A percentile compares a stretch with the other conserved stretches of the same genome.
phyloP scores from a whole-genome alignment of 2,329 filamentous ascomycete genomes.

The Anthostomella pinea region DNA sequence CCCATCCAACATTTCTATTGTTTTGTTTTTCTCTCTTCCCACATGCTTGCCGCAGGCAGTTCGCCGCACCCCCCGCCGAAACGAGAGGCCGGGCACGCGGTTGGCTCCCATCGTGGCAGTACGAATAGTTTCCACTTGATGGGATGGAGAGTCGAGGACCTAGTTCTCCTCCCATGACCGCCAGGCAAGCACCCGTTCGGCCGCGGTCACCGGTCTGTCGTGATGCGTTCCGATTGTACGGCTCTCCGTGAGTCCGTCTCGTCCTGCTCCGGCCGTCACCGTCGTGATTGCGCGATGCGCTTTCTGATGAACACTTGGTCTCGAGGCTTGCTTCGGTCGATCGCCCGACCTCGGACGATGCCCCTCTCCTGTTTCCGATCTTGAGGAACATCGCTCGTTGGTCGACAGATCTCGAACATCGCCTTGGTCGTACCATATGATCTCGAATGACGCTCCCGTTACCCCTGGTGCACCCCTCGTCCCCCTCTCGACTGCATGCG shows the following conservation, averaged over 20 bases:
- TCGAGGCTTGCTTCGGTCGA: constrained; percentile 16
- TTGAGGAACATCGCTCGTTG: too few species aligned
- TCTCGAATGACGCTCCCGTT: too few species aligned
- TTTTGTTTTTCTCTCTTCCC: constrained; percentile 7
- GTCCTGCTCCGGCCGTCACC: constrained; percentile 10
- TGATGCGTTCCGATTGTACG: too few species aligned
- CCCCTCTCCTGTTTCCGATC: too few species aligned
- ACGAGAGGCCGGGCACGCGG: constrained; percentile 27
- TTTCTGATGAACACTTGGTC: constrained; percentile 12
- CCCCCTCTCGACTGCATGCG: constrained; percentile 8
- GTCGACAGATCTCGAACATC: too few species aligned
- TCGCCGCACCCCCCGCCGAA: constrained; percentile 24
- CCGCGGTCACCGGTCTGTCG: constrained; percentile 15
- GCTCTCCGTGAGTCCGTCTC: too few species aligned
- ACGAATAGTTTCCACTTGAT: constrained; percentile 17
- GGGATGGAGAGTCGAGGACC: constrained; percentile 18
- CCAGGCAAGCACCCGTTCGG: constrained; percentile 12
- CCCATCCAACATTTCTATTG: not conserved
- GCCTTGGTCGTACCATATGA: too few species aligned
- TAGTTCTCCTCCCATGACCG: constrained; percentile 16
- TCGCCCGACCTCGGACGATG: too few species aligned
- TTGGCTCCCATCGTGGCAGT: constrained; percentile 23
- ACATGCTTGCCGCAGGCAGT: constrained; percentile 23
- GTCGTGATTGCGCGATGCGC: constrained; percentile 8
- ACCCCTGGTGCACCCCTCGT: constrained; percentile 15